These are phyloP conservation scores for Irpex rosettiformis DNA, from an alignment of 1,284 basidiomycete species.

Conservation along the genomic window DNA sequence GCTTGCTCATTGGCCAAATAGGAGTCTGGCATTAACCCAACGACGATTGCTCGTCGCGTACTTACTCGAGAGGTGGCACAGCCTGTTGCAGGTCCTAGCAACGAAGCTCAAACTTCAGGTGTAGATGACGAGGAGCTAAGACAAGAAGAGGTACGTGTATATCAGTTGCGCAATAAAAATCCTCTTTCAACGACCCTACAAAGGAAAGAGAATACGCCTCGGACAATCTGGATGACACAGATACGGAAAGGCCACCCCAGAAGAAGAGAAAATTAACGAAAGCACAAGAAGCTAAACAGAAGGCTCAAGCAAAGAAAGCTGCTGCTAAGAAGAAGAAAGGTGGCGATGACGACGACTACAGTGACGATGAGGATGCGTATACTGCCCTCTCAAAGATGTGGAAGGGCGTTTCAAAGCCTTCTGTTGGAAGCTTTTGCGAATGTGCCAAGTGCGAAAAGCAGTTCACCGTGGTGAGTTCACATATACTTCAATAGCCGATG, in stretches of 20 bases:
- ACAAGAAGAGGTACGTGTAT: neutral
- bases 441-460: constrained; percentile 83
- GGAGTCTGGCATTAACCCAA: constrained; percentile 79
- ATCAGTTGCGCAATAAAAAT: neutral
- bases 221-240: constrained; percentile 68
- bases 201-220: constrained; percentile 55
- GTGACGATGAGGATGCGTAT: constrained; percentile 46
- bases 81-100: constrained; percentile 48
- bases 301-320: constrained; percentile 42
- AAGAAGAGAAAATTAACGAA: constrained; percentile 47
- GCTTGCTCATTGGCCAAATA: constrained; percentile 27
- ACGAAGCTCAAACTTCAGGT: constrained; percentile 21
- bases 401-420: constrained; percentile 51
- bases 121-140: constrained; percentile 19
- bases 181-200: neutral
- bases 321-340: neutral
- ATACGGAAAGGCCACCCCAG: constrained; percentile 33
- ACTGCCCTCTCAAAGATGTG: constrained; percentile 58
- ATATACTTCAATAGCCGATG: too few species aligned
- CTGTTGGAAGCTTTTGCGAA: constrained; percentile 76
- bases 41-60: constrained; percentile 59
- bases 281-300: constrained; percentile 33
- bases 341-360: constrained; percentile 39
- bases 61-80: constrained; percentile 38
- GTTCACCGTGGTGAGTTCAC: constrained; percentile 91